Evolutionary conservation across 805 yeast species (phyloP), one percentile per base, ranked within the genome.

Genomic region (Brettanomyces nanus): DNA sequence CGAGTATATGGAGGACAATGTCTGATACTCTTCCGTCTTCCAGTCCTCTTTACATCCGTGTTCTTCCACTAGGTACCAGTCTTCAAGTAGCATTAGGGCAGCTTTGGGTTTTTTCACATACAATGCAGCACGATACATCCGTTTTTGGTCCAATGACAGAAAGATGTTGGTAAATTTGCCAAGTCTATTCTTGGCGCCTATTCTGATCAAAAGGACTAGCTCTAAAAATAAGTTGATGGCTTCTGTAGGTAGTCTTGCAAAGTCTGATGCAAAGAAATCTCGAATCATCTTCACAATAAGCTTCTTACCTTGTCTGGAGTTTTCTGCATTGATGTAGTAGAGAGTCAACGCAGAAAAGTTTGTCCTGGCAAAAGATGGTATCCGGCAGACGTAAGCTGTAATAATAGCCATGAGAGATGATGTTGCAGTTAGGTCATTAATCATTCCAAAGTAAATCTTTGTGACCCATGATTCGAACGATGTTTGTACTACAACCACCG

Each of bases 71-170:
- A 45, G 34, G 32, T 51, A 42, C 32, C 49, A 49, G 36, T 73
- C 77, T 43, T 75, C 82, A 37, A 69, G 58, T 4, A 75, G 39
- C 66, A 75, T 51, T 28, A 73, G 49, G 0, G 76, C 65, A 1
- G 75, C 60, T 40, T 66, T 64, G 21, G 65, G 61, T 33, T 58
- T 54, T 5, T 56, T 54, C 7, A 56, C 54, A 5, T 48, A 40
- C 4, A 58, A 40, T 1, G 75, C 66, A 4, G 65, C 47, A 10
- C 48, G 22, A 39, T 52, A 63, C 2, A 67, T 45, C 2, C 34
- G 28, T 1, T 39, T 36, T 5, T 57, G 42, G 35, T 66, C 61
- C n/a, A 71, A 39, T 0, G 44, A 43, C 9, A 46, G 37, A 37
- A 58, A 65, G 3, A 65, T 51, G 2, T 40, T 42, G 5, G 43